Conservation (phyloP, 1,284 basidiomycete genomes). For the Bjerkandera adusta region DNA sequence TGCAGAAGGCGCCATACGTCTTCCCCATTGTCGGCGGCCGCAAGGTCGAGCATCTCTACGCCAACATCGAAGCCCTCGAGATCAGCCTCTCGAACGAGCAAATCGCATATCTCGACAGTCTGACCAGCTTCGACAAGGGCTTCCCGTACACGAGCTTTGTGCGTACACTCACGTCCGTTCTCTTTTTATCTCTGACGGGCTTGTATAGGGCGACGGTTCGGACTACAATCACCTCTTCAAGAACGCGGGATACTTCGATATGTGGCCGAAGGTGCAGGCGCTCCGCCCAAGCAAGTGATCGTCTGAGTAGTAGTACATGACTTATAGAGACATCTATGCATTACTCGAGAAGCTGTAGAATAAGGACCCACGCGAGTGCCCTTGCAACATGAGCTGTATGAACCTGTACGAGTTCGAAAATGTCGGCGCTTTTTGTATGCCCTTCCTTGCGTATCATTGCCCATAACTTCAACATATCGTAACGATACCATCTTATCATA, state of each 20-base stretch:
- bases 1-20: slow-evolving; percentile 24
- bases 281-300: too few species aligned
- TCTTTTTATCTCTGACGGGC: not conserved
- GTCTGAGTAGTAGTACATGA: too few species aligned
- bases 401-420: too few species aligned
- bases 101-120: slow-evolving; percentile 20
- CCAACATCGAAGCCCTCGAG: slow-evolving; percentile 24
- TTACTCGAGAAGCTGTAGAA: too few species aligned
- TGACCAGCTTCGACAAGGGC: slow-evolving; percentile 19
- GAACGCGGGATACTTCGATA: slow-evolving; percentile 3
- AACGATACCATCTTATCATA: too few species aligned
- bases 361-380: too few species aligned
- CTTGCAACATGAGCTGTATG: too few species aligned
- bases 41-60: slow-evolving; percentile 24
- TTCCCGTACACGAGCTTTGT: slow-evolving; percentile 19
- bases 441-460: too few species aligned
- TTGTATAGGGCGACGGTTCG: slow-evolving; percentile 2
- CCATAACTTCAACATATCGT: too few species aligned
- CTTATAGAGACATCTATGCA: too few species aligned
- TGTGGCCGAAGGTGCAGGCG: slow-evolving; percentile 1
- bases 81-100: slow-evolving; percentile 22
- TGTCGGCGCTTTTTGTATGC: too few species aligned
- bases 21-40: slow-evolving; percentile 27
- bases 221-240: slow-evolving; percentile 6
- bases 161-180: not conserved